These are phyloP conservation scores for Trichoderma asperelloides DNA, from an alignment of 495 filamentous ascomycete species.

Conservation along the genomic window DNA sequence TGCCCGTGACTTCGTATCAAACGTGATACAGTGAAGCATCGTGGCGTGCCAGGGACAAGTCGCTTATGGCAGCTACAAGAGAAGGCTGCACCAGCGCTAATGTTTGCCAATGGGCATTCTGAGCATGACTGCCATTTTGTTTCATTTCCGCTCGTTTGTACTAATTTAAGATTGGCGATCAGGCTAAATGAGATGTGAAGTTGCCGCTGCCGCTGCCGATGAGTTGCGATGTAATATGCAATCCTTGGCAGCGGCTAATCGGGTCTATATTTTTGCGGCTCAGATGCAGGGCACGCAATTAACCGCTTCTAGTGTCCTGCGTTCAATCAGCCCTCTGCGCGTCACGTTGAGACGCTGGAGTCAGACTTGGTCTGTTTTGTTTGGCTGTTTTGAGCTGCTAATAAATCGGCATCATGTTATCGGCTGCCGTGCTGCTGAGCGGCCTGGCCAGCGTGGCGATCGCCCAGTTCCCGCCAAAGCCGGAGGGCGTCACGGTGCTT, in stretches of 20 bases:
- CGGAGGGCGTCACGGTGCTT: constrained; percentile 40
- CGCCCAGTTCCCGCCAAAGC: constrained; percentile 20
- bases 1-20: background rate
- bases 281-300: background rate
- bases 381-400: background rate
- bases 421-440: background rate
- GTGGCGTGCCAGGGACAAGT: background rate
- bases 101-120: too few relatives aligned
- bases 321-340: background rate
- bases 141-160: too few relatives aligned
- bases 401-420: background rate
- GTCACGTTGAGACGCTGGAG: too few relatives aligned
- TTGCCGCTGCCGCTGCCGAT: too few relatives aligned
- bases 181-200: too few relatives aligned
- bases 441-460: constrained; percentile 38
- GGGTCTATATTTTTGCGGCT: background rate
- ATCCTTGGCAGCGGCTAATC: background rate
- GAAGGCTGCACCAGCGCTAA: background rate
- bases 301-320: background rate
- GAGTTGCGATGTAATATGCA: too few relatives aligned
- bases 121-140: too few relatives aligned
- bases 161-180: too few relatives aligned
- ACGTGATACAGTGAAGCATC: background rate
- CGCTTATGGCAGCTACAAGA: background rate
- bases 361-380: too few relatives aligned